These are phyloP conservation scores for Boletus sp. DNA, from an alignment of 768 basidiomycete species.

Conservation along the genomic window DNA sequence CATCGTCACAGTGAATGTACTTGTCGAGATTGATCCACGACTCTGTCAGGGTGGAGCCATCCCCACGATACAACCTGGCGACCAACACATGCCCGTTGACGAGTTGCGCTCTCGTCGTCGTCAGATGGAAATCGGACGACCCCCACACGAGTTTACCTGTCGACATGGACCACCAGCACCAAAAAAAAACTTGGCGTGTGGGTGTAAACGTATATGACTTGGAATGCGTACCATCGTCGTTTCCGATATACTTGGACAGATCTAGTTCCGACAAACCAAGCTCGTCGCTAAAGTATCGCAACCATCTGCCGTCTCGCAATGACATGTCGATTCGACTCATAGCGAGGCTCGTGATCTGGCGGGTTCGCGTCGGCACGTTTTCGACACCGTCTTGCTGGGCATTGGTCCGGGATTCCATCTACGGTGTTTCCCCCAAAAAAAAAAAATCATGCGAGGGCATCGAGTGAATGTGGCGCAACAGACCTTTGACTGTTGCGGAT, in stretches of 20 bases:
- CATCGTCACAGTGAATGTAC: background rate
- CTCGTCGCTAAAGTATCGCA: background rate
- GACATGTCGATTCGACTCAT: background rate
- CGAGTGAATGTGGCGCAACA: background rate
- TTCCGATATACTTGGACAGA: background rate
- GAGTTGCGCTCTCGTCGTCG: background rate
- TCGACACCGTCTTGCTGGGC: too few relatives aligned
- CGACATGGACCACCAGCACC: background rate
- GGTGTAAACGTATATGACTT: too few relatives aligned
- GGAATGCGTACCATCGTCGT: background rate
- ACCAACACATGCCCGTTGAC: background rate
- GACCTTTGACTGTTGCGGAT: background rate
- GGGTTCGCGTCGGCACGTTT: background rate
- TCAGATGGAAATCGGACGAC: background rate
- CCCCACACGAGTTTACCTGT: conserved; percentile 3
- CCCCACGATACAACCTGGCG: background rate
- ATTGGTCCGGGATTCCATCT: background rate
- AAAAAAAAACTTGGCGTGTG: background rate
- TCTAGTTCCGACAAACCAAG: conserved; percentile 1
- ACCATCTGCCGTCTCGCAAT: background rate
- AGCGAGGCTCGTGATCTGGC: background rate
- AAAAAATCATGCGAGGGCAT: background rate
- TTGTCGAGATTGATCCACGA: conserved; percentile 7
- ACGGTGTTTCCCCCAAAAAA: background rate
- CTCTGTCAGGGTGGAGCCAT: background rate